Percentiles rank a stretch among this genome's conserved stretches.
These are phyloP conservation scores for Carnegiea gigantea DNA, from an alignment of 179 eudicot species.

Conservation along the genomic window DNA sequence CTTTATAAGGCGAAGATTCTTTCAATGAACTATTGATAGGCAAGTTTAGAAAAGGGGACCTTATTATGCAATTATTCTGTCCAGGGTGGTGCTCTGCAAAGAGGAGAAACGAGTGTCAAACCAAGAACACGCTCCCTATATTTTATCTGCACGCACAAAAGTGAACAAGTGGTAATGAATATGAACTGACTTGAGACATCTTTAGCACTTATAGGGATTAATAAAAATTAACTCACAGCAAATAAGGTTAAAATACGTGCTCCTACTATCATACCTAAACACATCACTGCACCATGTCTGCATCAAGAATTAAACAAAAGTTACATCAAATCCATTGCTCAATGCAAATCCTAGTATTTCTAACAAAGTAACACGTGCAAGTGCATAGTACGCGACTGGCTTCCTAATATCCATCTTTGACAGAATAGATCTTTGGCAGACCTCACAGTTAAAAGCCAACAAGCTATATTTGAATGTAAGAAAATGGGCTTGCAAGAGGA, in stretches of 20 bases:
- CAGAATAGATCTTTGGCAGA: neutral
- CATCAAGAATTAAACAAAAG: conserved; percentile 7
- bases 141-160: conserved; percentile 53
- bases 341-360: neutral
- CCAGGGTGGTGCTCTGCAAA: conserved; percentile 91
- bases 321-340: neutral
- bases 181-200: neutral
- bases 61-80: conserved; percentile 88
- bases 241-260: conserved; percentile 38
- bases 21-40: conserved; percentile 14
- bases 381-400: neutral
- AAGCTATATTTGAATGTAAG: neutral
- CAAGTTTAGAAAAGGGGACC: conserved; percentile 48
- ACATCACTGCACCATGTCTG: conserved; percentile 25
- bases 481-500: conserved; percentile 14
- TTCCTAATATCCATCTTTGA: neutral
- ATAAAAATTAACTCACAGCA: conserved; percentile 57
- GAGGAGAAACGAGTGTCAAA: conserved; percentile 82
- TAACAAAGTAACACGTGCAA: neutral
- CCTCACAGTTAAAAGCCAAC: neutral
- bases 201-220: conserved; percentile 3
- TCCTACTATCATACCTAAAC: no score
- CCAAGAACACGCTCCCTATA: conserved; percentile 71
- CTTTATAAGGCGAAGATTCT: conserved; percentile 22
- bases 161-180: conserved; percentile 19